phyloP scores from a whole-genome alignment of 345 rosid species.

The Boechera divaricarpa region DNA sequence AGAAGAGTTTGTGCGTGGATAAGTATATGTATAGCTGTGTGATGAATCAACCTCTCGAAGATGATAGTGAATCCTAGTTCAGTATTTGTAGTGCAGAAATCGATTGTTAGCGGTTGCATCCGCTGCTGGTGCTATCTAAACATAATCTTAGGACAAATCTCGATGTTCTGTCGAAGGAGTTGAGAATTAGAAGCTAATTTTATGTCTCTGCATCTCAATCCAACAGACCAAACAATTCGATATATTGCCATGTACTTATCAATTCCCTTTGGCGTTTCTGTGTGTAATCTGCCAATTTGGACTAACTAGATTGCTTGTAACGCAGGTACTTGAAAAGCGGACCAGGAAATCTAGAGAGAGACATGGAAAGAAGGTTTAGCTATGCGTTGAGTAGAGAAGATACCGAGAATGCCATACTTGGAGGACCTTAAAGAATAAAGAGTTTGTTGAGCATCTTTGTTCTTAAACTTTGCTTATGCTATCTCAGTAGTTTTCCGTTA shows the following conservation, averaged over 20 bases:
- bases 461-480: constrained; percentile 15
- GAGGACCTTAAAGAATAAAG: constrained; percentile 69
- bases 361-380: constrained; percentile 93
- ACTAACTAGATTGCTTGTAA: constrained; percentile 5
- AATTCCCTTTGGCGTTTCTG: neutral
- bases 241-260: neutral
- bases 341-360: constrained; percentile 90
- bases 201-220: neutral
- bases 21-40: constrained; percentile 16
- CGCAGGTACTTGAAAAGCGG: constrained; percentile 86
- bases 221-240: neutral
- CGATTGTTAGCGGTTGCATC: neutral
- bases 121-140: neutral
- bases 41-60: neutral
- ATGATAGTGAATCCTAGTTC: neutral
- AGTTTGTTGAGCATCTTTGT: constrained; percentile 19
- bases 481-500: neutral
- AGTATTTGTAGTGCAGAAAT: neutral
- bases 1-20: neutral
- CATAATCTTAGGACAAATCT: neutral
- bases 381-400: constrained; percentile 95
- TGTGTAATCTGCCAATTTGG: neutral
- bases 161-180: neutral
- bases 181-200: neutral
- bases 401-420: constrained; percentile 87